A percentile compares a stretch with the other conserved stretches of the same genome.
Evolutionary conservation across 306 rosid species (phyloP).

Genomic region (Corylus americana): DNA sequence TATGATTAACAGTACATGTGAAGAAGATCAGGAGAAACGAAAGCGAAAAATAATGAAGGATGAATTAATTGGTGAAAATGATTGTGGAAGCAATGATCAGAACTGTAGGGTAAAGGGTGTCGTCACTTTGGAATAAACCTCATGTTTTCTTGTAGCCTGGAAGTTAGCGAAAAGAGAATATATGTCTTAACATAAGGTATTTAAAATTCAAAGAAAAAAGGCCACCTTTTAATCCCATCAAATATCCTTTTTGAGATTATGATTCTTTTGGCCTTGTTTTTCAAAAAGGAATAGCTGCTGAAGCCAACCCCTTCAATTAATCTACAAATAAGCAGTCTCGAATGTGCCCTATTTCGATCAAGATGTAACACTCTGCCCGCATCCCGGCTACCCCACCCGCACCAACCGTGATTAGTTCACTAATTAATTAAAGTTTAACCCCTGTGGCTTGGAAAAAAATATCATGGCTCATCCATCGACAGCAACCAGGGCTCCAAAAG

Average conservation of each 20-base stretch:
- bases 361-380: slow-evolving; percentile 60
- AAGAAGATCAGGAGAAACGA: no score
- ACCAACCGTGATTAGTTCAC: slow-evolving; percentile 57
- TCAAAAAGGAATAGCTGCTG: slow-evolving; percentile 39
- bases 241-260: slow-evolving; percentile 26
- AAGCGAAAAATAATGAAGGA: no score
- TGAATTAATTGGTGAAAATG: no score
- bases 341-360: slow-evolving; percentile 44
- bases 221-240: slow-evolving; percentile 44
- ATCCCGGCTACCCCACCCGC: slow-evolving; percentile 66
- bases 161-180: slow-evolving; percentile 50
- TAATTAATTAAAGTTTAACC: slow-evolving; percentile 5
- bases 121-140: slow-evolving; percentile 26
- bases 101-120: slow-evolving; percentile 33
- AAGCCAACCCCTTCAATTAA: slow-evolving; percentile 37
- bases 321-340: slow-evolving; percentile 36
- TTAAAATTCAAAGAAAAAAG: slow-evolving; percentile 38
- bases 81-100: no score
- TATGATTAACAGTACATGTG: no score
- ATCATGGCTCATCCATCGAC: slow-evolving; percentile 20
- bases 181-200: slow-evolving; percentile 34
- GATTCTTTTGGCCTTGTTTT: slow-evolving; percentile 51
- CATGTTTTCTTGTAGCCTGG: slow-evolving; percentile 42
- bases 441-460: slow-evolving; percentile 13
- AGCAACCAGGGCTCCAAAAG: slow-evolving; percentile 21